Base-by-base conservation (phyloP, 2,329 filamentous ascomycete species). In the Botrytis pseudocinerea region DNA sequence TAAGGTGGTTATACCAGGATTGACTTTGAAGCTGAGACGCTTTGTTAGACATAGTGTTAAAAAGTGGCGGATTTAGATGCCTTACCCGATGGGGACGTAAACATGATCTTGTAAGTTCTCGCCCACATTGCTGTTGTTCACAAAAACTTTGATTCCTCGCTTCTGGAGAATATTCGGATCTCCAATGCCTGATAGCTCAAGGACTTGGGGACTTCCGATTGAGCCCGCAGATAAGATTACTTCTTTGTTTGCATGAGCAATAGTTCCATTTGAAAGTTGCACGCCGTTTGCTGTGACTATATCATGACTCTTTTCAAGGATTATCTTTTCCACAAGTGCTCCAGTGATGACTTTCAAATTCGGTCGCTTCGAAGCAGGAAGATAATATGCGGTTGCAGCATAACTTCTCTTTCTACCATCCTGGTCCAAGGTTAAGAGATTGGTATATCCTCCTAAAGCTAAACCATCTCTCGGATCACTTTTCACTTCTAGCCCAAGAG, bases 291-390 rank as follows among this genome's bases (percentile, higher is more conserved):
- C 69, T 25, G 35, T 38, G 22, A 71, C 48, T 12, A 70, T 54
- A 20, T 46, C 71, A 10, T 42, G 7, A 6, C 22, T 35, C 8
- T 69, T 59, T 14, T 73, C 44, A 10, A 75, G 59, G 14, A 73
- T 63, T 80, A 97, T 84, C 81, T 90, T 92, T 80, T 89, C 92
- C 74, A 97, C 93, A 89, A 93, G 94, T 28, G 93, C 92, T 79
- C 95, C 91, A 79, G 93, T 96, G 73, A 97, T 85, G 73, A 97
- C 86, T 61, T 92, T 94, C 80, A 97, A 83, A 84, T 97, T 97
- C 6, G 70, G 42, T 44, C 78, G 59, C 16, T 38, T 54, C 4
- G 66, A 68, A 54, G 54, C 72, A 25, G 74, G 59, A n/a, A 64
- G 20, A 48, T 76, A 77, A 46, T 79, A 79, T 18, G 73, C 76